phyloP scores from a whole-genome alignment of 2,329 filamentous ascomycete species.

The Trichoderma endophyticum region DNA sequence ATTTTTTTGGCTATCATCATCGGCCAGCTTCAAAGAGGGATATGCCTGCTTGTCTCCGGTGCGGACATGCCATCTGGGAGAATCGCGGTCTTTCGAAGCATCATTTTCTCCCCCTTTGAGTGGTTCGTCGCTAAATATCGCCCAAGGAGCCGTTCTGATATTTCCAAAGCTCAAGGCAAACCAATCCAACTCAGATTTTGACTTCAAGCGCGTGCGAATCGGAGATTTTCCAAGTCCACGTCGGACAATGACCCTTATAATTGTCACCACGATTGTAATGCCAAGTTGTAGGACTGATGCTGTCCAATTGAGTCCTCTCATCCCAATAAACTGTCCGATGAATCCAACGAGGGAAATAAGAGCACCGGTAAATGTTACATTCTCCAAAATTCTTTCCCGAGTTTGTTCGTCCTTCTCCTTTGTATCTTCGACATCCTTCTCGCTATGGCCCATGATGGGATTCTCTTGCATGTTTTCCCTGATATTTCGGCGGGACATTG shows the following conservation, averaged over 20 bases:
- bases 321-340: slow-evolving; percentile 29
- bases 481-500: background rate
- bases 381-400: background rate
- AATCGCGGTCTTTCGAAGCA: background rate
- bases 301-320: slow-evolving; percentile 5
- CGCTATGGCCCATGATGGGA: too few relatives aligned
- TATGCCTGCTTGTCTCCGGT: background rate
- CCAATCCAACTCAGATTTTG: slow-evolving; percentile 2
- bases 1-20: background rate
- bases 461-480: background rate
- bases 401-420: background rate
- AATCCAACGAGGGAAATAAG: slow-evolving; percentile 26
- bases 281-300: slow-evolving; percentile 1
- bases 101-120: too few relatives aligned
- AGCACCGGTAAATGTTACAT: background rate
- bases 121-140: too few relatives aligned
- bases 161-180: background rate
- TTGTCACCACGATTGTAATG: background rate
- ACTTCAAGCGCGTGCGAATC: background rate
- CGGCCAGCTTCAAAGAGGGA: fast-evolving
- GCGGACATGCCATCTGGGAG: background rate
- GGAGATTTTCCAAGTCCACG: background rate
- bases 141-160: background rate
- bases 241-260: background rate
- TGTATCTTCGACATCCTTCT: background rate